Evolutionary conservation across 1,284 basidiomycete genomes (phyloP), one percentile per base, ranked within the genome.

Genomic region (Ganoderma lingzhi): DNA sequence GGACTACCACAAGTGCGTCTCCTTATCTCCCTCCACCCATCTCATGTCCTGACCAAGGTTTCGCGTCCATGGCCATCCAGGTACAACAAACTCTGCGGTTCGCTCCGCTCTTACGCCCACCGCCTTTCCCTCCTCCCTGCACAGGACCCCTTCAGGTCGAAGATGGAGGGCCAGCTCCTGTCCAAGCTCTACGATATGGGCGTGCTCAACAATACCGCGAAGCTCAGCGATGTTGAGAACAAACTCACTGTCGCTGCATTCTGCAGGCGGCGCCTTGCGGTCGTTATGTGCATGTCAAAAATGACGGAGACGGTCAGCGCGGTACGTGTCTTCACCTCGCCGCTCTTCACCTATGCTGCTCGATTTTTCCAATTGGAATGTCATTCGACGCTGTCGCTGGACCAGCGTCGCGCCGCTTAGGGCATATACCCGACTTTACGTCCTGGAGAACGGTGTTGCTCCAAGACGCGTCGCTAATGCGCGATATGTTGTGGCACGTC

Each of bases 171-270:
- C 45, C 91, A 94, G 76, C 86, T 99, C 62, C 89, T 99, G 64
- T 91, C 93, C 74, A 99, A 99, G 82, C 89, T 99, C 70, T 99
- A 98, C 84, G 98, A 99, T 82, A 95, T 98, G 87, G 98, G 97
- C 66, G 89, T 99, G 59, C 87, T 99, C 70, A 93, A 90, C 77
- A 83, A 91, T 0, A 79, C 87, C 65, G 93, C 91, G 39, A 97
- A 97, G 79, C 88, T 98, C 71, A 94, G 93, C 75, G 96, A 98
- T 77, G 87, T 98, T 62, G 95, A 98, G 81, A 93, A 96, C 87
- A 96, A 96, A 83, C 89, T 99, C 70, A 97, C 96, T 39, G 98
- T 99, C 63, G 92, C 96, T 6, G 95, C 96, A 0, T 96, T 99
- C 77, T 98, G 96, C 79, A 87, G 98, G 59, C 84, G 98, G 35